Percentiles rank a stretch among this genome's conserved stretches.
These are phyloP conservation scores for Geotrichum bryndzae DNA, from an alignment of 1,139 yeast species.

Conservation along the genomic window DNA sequence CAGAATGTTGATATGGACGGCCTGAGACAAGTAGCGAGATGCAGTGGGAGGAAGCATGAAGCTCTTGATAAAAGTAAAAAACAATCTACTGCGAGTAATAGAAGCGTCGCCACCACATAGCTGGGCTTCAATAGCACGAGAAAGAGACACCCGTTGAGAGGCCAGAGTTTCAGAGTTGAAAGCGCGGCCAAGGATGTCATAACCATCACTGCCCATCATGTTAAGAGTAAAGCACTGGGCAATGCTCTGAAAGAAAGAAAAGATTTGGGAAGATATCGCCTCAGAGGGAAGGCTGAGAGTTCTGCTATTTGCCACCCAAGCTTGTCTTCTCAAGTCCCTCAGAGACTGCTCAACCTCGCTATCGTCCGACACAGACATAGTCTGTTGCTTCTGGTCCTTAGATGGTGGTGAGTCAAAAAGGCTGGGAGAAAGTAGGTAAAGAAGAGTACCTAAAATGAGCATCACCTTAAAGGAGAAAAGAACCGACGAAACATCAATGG, in stretches of 20 bases:
- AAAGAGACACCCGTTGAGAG: constrained; percentile 17
- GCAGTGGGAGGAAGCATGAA: constrained; percentile 29
- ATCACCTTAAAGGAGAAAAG: constrained; percentile 25
- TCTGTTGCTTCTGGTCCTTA: not conserved
- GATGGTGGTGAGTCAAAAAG: constrained; percentile 4
- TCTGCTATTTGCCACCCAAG: constrained; percentile 30
- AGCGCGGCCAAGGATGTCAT: constrained; percentile 11
- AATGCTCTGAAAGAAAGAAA: constrained; percentile 10
- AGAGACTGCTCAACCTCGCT: constrained; percentile 10
- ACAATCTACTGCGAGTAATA: constrained; percentile 24
- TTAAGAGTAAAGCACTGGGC: constrained; percentile 19
- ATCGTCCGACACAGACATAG: not conserved
- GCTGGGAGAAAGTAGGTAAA: constrained; percentile 27
- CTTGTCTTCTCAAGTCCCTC: constrained; percentile 19
- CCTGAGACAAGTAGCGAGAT: constrained; percentile 29
- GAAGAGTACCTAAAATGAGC: constrained; percentile 31
- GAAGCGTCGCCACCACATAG: constrained; percentile 37
- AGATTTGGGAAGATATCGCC: constrained; percentile 13
- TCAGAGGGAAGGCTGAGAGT: constrained; percentile 23
- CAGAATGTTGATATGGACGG: constrained; percentile 31
- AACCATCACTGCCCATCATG: constrained; percentile 23
- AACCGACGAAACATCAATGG: constrained; percentile 16
- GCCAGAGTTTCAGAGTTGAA: constrained; percentile 7
- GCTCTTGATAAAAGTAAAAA: constrained; percentile 30
- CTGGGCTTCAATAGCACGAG: constrained; percentile 37